These are phyloP conservation scores for Cadophora malorum DNA, from an alignment of 2,329 filamentous ascomycete genomes.

Conservation along the genomic window DNA sequence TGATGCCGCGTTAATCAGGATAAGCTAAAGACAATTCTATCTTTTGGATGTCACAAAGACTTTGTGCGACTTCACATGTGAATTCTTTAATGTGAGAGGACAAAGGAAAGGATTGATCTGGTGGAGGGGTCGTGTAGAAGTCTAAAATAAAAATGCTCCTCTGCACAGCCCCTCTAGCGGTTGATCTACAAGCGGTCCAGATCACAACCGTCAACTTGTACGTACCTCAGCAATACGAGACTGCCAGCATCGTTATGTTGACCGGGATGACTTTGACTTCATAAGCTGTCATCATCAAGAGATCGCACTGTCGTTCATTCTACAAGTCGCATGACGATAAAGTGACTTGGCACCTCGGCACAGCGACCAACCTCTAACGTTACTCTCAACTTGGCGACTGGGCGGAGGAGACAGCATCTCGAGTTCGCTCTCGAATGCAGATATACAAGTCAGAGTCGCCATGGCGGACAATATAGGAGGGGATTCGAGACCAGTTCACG, in stretches of 20 bases:
- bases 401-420: not conserved
- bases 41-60: too few species aligned
- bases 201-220: not conserved
- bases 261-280: not conserved
- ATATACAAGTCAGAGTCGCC: constrained; percentile 6
- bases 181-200: constrained; percentile 2
- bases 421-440: constrained; percentile 22
- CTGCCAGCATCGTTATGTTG: not conserved
- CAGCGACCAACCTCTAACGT: not conserved
- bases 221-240: constrained; percentile 8
- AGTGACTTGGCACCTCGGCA: constrained; percentile 11
- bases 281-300: not conserved
- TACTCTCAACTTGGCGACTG: not conserved
- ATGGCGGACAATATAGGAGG: constrained; percentile 36
- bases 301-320: not conserved
- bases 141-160: not conserved
- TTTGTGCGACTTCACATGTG: not conserved
- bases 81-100: not conserved
- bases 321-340: not conserved
- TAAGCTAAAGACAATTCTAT: not conserved
- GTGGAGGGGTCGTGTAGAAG: not conserved
- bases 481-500: constrained; percentile 20
- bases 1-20: not conserved
- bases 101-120: not conserved
- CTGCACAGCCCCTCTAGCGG: constrained; percentile 14